Evolutionary conservation across 768 basidiomycete species (phyloP), one percentile per base, ranked within the genome.

Genomic region (Leucogyrophana mollusca): DNA sequence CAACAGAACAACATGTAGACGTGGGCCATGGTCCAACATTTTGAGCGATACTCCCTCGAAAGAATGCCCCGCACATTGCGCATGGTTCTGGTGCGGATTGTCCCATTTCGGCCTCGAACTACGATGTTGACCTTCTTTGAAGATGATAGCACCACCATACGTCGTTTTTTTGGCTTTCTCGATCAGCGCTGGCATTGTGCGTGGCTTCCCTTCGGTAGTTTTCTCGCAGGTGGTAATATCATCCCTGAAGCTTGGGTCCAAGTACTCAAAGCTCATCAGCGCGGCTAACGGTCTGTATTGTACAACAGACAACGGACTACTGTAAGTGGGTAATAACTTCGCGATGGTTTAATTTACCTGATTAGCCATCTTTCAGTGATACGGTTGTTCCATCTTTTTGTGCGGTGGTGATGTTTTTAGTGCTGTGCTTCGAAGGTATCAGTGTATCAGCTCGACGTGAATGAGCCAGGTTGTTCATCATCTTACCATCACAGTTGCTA

Each of bases 231-330:
- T 50, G 46, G 43, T 51, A 51, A 46, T 36, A 52, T 49, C 53
- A 27, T 11, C 14, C 33, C 40, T 43, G 34, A 20, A 63, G 61
- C 40, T 56, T 21, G 46, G 55, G 23, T 42, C 37, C 10, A 56
- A 44, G 52, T 48, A 44, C 16, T 46, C 56, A 27, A 46, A 45
- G 25, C 40, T 48, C 2, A 53, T 62, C 32, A 27, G 3, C 46
- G 43, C 48, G 14, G 56, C 60, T 36, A 80, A 78, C 56, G 74
- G 76, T 24, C 52, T 82, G 35, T 81, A 80, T 60, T 82, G 81
- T 54, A 67, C 69, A 13, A 55, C 70, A n/a, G 51, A 56, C 17
- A 49, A 53, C 9, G 51, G 56, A 30, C 51, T 56, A 36, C 59
- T 71, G 79, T 80, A 47, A 45, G 77, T 61, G 37, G 44, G 46